phyloP scores from a whole-genome alignment of 129 eudicot species.

The Saposhnikovia divaricata region DNA sequence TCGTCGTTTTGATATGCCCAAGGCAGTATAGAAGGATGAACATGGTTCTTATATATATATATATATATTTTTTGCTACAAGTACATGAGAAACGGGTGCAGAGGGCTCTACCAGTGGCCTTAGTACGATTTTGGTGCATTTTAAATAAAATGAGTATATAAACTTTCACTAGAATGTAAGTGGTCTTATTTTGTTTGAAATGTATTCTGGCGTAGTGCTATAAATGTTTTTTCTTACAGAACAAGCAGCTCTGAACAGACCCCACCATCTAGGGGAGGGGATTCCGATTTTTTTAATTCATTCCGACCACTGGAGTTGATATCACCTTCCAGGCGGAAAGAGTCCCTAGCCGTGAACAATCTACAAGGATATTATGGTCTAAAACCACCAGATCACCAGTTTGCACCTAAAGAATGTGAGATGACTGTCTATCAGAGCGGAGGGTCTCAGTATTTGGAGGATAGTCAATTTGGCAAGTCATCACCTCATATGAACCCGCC shows the following conservation, averaged over 20 bases:
- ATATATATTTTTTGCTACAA: not conserved
- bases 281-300: slow-evolving; percentile 58
- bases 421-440: slow-evolving; percentile 38
- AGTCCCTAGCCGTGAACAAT: slow-evolving; percentile 46
- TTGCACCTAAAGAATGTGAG: slow-evolving; percentile 39
- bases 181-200: not conserved
- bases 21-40: not conserved
- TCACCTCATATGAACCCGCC: slow-evolving; percentile 25
- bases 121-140: not conserved
- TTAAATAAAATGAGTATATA: not conserved
- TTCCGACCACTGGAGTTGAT: slow-evolving; percentile 51
- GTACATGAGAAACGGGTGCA: not conserved
- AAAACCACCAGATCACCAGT: slow-evolving; percentile 24
- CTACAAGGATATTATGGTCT: slow-evolving; percentile 49
- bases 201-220: not conserved
- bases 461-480: slow-evolving; percentile 16
- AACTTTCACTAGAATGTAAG: not conserved
- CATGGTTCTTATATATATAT: not conserved
- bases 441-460: slow-evolving; percentile 27
- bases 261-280: slow-evolving; percentile 24
- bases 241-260: slow-evolving; percentile 41
- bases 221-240: slow-evolving; percentile 7
- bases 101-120: not conserved
- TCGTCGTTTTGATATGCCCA: not conserved
- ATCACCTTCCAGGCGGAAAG: slow-evolving; percentile 43